Percentiles rank a stretch among this genome's conserved stretches.
Conservation (phyloP, 2,329 filamentous ascomycete species). For the Ascochyta pisi region DNA sequence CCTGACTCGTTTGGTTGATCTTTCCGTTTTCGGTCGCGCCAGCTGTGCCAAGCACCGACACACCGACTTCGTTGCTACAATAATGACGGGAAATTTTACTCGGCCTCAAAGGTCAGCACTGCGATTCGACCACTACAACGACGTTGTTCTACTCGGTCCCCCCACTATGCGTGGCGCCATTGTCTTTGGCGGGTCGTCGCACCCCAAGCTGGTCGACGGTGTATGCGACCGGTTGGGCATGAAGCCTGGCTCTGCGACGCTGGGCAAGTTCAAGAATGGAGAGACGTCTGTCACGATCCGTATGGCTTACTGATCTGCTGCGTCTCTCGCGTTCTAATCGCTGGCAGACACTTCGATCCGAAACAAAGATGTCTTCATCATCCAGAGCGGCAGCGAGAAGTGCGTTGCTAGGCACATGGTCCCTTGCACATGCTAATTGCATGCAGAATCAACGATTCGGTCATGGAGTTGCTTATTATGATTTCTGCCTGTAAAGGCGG, state of each 20-base stretch:
- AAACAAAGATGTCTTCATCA: slow-evolving; percentile 98
- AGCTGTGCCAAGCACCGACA: slow-evolving; percentile 16
- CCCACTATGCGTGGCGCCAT: slow-evolving; percentile 69
- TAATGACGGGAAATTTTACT: slow-evolving; percentile 38
- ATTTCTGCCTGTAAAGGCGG: slow-evolving; percentile 98
- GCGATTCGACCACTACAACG: slow-evolving; percentile 37
- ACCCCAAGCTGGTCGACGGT: slow-evolving; percentile 67
- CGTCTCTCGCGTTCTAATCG: slow-evolving; percentile 24
- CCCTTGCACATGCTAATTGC: slow-evolving; percentile 33
- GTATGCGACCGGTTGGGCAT: slow-evolving; percentile 72
- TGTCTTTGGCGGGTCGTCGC: slow-evolving; percentile 72
- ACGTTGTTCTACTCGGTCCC: slow-evolving; percentile 41
- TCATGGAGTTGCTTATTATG: slow-evolving; percentile 99
- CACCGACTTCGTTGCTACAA: slow-evolving; percentile 21
- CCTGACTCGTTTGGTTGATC: slow-evolving; percentile 9
- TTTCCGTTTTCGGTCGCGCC: slow-evolving; percentile 7
- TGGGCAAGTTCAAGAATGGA: slow-evolving; percentile 73
- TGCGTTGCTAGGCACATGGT: slow-evolving; percentile 37
- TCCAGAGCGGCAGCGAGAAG: slow-evolving; percentile 93
- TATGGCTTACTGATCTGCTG: slow-evolving; percentile 35
- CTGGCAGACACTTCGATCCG: slow-evolving; percentile 71
- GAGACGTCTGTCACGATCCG: slow-evolving; percentile 74
- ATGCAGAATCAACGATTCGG: slow-evolving; percentile 86
- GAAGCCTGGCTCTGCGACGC: slow-evolving; percentile 64
- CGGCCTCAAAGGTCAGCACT: slow-evolving; percentile 23